Base-by-base conservation (phyloP, 805 yeast genomes). In the Kuraishia capsulata region DNA sequence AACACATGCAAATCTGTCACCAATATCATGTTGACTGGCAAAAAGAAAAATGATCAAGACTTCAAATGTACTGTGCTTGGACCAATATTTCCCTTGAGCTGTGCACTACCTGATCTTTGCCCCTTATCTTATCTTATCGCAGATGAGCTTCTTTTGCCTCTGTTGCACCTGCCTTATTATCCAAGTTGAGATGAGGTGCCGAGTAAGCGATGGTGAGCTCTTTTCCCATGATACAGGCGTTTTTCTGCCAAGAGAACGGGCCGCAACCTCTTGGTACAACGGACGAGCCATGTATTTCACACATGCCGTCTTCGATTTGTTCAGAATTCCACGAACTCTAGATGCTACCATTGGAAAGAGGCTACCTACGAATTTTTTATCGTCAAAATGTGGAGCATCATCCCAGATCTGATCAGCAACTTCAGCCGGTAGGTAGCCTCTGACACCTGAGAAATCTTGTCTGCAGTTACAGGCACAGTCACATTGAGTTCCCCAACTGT, bases 331-430 rank as follows among this genome's bases (percentile, higher is more conserved):
- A 25, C 36, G 40, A 35, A 44, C 39, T 26, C 51, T 35, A 29
- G 40, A 47, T 6, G 54, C 49, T 25, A 44, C 50, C 4, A 45
- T 44, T 21, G 54, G 54, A 38, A 50, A 50, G 16, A 50, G 37
- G 29, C 49, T 45, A 21, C 48, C 51, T 20, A 48, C 55, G 49
- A 53, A 47, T 6, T 46, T 42, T 23, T 40, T 39, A 30, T 50
- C 53, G 8, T 37, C 35, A 4, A 50, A 20, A 24, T 20, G 38
- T 8, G 51, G 51, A 28, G 42, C 43, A 10, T 50, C 53, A 3
- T 18, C 16, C 6, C 45, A 39, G 29, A 51, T 43, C 20, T 42
- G 21, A 3, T 42, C 45, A 36, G 46, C 36, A 3, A 33, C 40
- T 8, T 37, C 39, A 3, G 33, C 13, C 16, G 38, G 32, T 25